phyloP scores from a whole-genome alignment of 75 land plant genomes.

The Cryptomeria japonica region DNA sequence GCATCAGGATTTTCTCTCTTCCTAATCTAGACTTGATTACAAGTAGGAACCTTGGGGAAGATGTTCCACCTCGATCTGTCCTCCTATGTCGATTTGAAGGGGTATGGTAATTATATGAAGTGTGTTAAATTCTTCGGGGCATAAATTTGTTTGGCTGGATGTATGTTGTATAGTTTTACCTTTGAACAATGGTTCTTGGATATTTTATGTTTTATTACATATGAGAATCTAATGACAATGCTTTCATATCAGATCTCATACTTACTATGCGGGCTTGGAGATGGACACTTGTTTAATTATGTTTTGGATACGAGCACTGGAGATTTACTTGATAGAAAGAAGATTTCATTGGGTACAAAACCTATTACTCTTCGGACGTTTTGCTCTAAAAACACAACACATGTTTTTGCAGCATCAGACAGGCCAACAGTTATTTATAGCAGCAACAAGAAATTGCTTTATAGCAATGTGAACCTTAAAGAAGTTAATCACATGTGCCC shows the following conservation, averaged over 20 bases:
- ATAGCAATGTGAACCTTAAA: slow-evolving; percentile 97
- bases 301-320: slow-evolving; percentile 68
- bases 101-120: slow-evolving; percentile 45
- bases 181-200: background rate
- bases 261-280: slow-evolving; percentile 97
- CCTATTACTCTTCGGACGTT: slow-evolving; percentile 94
- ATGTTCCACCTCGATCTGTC: slow-evolving; percentile 97
- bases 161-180: background rate
- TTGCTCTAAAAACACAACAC: slow-evolving; percentile 90
- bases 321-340: slow-evolving; percentile 83
- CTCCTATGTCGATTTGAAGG: slow-evolving; percentile 96
- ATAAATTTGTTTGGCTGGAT: background rate
- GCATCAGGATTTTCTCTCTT: slow-evolving; percentile 87
- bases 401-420: slow-evolving; percentile 99
- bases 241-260: slow-evolving; percentile 75
- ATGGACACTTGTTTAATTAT: slow-evolving; percentile 95
- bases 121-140: background rate
- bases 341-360: slow-evolving; percentile 98
- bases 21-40: slow-evolving; percentile 82
- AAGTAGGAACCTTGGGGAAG: slow-evolving; percentile 87
- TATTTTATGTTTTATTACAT: background rate
- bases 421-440: slow-evolving; percentile 98
- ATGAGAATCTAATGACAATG: background rate
- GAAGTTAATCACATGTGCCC: slow-evolving; percentile 99
- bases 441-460: slow-evolving; percentile 93